Evolutionary conservation across 345 rosid genomes (phyloP).

Genomic region (Nasturtium officinale): DNA sequence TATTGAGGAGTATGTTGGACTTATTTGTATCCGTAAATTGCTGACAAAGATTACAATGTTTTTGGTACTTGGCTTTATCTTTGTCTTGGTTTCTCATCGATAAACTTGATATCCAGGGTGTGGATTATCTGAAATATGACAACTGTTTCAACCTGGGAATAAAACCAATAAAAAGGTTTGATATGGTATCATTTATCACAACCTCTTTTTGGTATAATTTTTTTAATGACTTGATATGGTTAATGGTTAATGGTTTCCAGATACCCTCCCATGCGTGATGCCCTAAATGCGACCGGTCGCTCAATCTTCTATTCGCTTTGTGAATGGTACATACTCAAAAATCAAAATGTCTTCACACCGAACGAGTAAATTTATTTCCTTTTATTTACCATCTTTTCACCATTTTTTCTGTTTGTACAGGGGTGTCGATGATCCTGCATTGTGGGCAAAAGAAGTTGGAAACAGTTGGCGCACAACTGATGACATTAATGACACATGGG

Average conservation of each 20-base stretch:
- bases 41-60: not conserved
- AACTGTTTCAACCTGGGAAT: conserved; percentile 94
- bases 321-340: conserved; percentile 66
- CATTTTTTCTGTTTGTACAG: conserved; percentile 37
- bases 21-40: not conserved
- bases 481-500: conserved; percentile 96
- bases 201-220: not conserved
- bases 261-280: conserved; percentile 95
- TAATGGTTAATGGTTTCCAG: conserved; percentile 47
- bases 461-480: conserved; percentile 98
- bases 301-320: conserved; percentile 84
- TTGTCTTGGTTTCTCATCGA: conserved; percentile 19
- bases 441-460: conserved; percentile 91
- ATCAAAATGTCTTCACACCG: conserved; percentile 7
- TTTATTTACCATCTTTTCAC: not conserved
- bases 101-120: conserved; percentile 56
- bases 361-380: not conserved
- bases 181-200: conserved; percentile 2
- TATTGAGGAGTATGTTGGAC: conserved; percentile 2
- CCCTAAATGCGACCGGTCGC: conserved; percentile 73
- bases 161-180: conserved; percentile 68
- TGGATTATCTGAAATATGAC: conserved; percentile 95
- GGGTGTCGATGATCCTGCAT: conserved; percentile 95
- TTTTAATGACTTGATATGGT: conserved; percentile 23
- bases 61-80: conserved; percentile 7